A percentile compares a stretch with the other conserved stretches of the same genome.
Evolutionary conservation across 2,329 filamentous ascomycete genomes (phyloP).

Genomic region (Aureobasidium sp.): DNA sequence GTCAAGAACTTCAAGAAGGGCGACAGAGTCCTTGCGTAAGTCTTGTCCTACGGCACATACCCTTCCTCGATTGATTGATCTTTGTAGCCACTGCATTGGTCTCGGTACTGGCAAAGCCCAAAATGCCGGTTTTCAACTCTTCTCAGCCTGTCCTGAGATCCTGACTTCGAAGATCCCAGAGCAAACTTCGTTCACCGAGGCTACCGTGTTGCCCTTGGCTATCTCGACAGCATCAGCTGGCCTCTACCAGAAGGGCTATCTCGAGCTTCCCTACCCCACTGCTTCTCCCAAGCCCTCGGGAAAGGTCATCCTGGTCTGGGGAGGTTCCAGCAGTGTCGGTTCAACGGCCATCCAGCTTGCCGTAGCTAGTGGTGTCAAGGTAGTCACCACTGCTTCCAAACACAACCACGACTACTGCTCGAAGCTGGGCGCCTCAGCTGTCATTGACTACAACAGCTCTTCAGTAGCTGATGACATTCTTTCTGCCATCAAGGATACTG

Average conservation of each 20-base stretch:
- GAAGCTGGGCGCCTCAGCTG: conserved; percentile 26
- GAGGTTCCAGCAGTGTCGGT: conserved; percentile 32
- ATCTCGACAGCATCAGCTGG: conserved; percentile 39
- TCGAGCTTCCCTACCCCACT: conserved; percentile 35
- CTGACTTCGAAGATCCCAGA: conserved; percentile 34
- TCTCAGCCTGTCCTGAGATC: conserved; percentile 27
- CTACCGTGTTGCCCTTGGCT: conserved; percentile 38
- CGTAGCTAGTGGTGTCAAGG: conserved; percentile 29
- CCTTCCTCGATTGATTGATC: neutral
- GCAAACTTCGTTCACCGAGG: conserved; percentile 33
- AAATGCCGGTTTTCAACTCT: conserved; percentile 27
- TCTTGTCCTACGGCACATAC: neutral
- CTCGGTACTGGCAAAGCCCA: conserved; percentile 13
- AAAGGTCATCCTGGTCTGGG: conserved; percentile 36
- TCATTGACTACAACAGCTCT: conserved; percentile 30
- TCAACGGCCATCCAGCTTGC: conserved; percentile 30
- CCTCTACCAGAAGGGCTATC: conserved; percentile 35
- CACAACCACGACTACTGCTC: conserved; percentile 30
- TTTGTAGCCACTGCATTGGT: conserved; percentile 11
- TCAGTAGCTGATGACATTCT: conserved; percentile 34
- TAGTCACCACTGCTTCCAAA: conserved; percentile 28
- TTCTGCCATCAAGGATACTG: conserved; percentile 30
- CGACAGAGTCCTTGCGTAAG: conserved; percentile 40
- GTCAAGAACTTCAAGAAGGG: conserved; percentile 44
- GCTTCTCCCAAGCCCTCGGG: conserved; percentile 26